Percentiles rank a stretch among this genome's conserved stretches.
Conservation (phyloP, 1,284 basidiomycete genomes). For the Wolfiporia cocos region DNA sequence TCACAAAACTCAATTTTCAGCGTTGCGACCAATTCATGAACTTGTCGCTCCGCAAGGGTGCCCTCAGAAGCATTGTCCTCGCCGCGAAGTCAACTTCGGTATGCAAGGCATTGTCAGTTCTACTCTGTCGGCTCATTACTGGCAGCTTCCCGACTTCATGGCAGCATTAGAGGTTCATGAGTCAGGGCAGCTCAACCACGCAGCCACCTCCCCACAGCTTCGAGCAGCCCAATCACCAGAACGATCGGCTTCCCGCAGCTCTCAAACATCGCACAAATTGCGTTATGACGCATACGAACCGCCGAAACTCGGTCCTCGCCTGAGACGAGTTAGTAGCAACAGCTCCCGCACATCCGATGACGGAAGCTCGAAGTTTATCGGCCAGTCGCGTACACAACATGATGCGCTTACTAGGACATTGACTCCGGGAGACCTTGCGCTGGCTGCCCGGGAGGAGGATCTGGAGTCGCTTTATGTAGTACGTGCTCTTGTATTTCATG, state of each 20-base stretch:
- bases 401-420: slow-evolving; percentile 35
- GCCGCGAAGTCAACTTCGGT: slow-evolving; percentile 46
- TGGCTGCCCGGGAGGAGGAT: slow-evolving; percentile 38
- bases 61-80: slow-evolving; percentile 39
- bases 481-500: too few relatives aligned
- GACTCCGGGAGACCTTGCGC: slow-evolving; percentile 51
- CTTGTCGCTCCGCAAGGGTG: slow-evolving; percentile 36
- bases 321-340: slow-evolving; percentile 28
- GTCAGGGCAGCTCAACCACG: slow-evolving; percentile 9
- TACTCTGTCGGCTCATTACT: slow-evolving; percentile 1
- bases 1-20: slow-evolving; percentile 27
- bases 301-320: slow-evolving; percentile 42
- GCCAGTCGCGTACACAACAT: slow-evolving; percentile 16
- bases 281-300: slow-evolving; percentile 68
- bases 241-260: slow-evolving; percentile 26
- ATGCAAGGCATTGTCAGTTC: slow-evolving; percentile 13
- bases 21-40: slow-evolving; percentile 61
- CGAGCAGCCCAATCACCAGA: slow-evolving; percentile 21
- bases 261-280: slow-evolving; percentile 38
- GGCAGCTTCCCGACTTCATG: slow-evolving; percentile 66
- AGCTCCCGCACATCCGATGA: slow-evolving; percentile 24
- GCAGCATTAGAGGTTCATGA: slow-evolving; percentile 37
- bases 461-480: slow-evolving; percentile 20
- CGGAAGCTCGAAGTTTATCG: slow-evolving; percentile 21
- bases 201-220: slow-evolving; percentile 15